phyloP scores from a whole-genome alignment of 2,329 filamentous ascomycete species.

The Aspergillus piperis region DNA sequence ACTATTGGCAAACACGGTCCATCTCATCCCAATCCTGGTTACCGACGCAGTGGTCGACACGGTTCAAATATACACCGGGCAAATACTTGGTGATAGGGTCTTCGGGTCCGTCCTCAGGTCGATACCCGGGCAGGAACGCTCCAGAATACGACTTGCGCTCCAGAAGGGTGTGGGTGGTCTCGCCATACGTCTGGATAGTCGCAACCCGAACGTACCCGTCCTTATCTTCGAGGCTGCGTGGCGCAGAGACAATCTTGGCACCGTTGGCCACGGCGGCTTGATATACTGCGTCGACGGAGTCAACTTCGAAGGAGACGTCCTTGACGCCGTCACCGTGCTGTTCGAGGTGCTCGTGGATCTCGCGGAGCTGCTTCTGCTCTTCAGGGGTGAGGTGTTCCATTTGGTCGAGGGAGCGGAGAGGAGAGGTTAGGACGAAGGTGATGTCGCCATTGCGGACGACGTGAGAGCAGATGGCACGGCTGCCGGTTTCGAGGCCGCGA shows the following conservation, averaged over 20 bases:
- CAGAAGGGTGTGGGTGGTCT: constrained; percentile 92
- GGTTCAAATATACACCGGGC: constrained; percentile 66
- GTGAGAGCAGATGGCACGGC: constrained; percentile 76
- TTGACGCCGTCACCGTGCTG: constrained; percentile 91
- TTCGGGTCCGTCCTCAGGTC: constrained; percentile 49
- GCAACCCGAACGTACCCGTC: constrained; percentile 70
- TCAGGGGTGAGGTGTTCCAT: constrained; percentile 55
- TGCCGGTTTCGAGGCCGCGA: constrained; percentile 83
- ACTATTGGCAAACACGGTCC: constrained; percentile 63
- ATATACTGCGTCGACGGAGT: constrained; percentile 82
- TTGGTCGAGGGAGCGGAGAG: constrained; percentile 63
- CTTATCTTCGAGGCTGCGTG: constrained; percentile 62
- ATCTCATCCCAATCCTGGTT: constrained; percentile 97
- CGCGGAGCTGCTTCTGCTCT: constrained; percentile 66
- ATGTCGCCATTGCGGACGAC: constrained; percentile 56
- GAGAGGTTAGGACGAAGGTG: constrained; percentile 47
- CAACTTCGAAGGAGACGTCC: constrained; percentile 93
- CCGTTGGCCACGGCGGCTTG: constrained; percentile 63
- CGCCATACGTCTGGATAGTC: constrained; percentile 86
- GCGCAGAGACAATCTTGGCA: constrained; percentile 43
- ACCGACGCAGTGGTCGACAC: constrained; percentile 94
- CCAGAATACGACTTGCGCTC: constrained; percentile 71
- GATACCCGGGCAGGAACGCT: constrained; percentile 81
- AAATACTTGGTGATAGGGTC: constrained; percentile 54
- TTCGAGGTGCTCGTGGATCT: constrained; percentile 81